A percentile compares a stretch with the other conserved stretches of the same genome.
Conservation (phyloP, 2,329 filamentous ascomycete species). For the Lachnum nothofagi region DNA sequence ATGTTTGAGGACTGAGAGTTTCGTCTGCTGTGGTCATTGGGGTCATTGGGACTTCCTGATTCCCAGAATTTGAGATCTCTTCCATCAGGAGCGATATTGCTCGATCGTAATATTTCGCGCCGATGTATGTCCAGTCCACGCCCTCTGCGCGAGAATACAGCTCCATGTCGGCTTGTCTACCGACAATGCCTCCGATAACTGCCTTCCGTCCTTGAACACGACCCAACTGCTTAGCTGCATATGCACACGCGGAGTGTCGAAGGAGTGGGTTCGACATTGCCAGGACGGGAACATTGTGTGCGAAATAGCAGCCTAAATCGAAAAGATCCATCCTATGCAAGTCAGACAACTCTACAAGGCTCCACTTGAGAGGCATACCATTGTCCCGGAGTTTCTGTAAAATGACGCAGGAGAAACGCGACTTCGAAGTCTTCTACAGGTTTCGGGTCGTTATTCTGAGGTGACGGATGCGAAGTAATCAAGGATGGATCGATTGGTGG, state of each 20-base stretch:
- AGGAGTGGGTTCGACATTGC: conserved; percentile 45
- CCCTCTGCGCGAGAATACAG: conserved; percentile 41
- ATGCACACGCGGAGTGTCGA: conserved; percentile 52
- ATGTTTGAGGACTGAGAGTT: conserved; percentile 22
- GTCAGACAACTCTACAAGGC: conserved; percentile 5
- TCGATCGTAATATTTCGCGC: conserved; percentile 55
- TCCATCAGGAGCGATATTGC: conserved; percentile 47
- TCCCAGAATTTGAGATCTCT: conserved; percentile 31
- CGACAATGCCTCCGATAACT: conserved; percentile 43
- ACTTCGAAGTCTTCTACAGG: conserved; percentile 49
- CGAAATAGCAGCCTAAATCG: conserved; percentile 54
- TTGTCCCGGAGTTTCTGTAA: conserved; percentile 53
- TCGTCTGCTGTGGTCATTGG: conserved; percentile 33
- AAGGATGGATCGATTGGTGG: conserved; percentile 41
- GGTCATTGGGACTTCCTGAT: conserved; percentile 22
- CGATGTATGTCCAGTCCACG: conserved; percentile 55
- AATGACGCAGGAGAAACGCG: conserved; percentile 55
- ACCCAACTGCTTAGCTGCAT: conserved; percentile 56
- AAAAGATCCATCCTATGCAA: conserved; percentile 47
- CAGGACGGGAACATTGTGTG: conserved; percentile 54
- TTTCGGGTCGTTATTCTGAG: conserved; percentile 12
- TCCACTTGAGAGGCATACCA: conserved; percentile 40
- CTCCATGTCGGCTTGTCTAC: conserved; percentile 47
- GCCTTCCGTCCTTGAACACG: conserved; percentile 49
- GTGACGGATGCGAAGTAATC: conserved; percentile 19